Evolutionary conservation across 2,329 filamentous ascomycete genomes (phyloP).

Genomic region (Tolypocladium inflatum): DNA sequence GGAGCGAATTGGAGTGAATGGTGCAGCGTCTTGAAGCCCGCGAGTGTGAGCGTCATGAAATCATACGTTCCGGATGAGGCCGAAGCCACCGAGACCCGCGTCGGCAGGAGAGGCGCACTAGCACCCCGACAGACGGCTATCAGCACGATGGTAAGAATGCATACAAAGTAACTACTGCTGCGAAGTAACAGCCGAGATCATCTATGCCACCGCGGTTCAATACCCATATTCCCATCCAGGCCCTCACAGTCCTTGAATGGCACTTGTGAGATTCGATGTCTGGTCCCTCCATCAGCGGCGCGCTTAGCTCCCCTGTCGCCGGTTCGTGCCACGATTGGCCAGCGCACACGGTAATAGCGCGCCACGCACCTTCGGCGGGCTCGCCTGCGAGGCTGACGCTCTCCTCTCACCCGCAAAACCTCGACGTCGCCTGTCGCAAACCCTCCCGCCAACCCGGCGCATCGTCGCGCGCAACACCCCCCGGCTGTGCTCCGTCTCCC

Average conservation of each 20-base stretch:
- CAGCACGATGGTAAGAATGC: too few relatives aligned
- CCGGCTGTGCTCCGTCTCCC: background rate
- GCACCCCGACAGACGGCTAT: background rate
- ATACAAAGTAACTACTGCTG: too few relatives aligned
- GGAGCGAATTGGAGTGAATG: background rate
- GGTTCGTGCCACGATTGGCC: background rate
- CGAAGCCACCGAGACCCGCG: background rate
- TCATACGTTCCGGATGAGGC: constrained; percentile 9
- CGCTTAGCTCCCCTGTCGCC: background rate
- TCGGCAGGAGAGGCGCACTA: background rate
- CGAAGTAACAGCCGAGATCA: too few relatives aligned
- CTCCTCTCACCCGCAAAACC: background rate
- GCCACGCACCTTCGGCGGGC: background rate
- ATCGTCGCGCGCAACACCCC: background rate
- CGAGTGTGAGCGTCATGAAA: constrained; percentile 8
- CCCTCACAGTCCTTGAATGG: too few relatives aligned
- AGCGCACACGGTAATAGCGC: background rate
- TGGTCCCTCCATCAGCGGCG: background rate
- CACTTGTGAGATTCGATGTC: too few relatives aligned
- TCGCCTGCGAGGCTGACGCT: background rate
- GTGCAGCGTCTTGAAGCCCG: background rate
- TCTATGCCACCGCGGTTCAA: too few relatives aligned
- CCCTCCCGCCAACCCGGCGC: background rate
- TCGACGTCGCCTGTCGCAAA: background rate
- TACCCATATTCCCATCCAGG: too few relatives aligned